Percentiles rank a stretch among this genome's conserved stretches.
Conservation (phyloP, 2,329 filamentous ascomycete genomes). For the Cladorrhinum sp. region DNA sequence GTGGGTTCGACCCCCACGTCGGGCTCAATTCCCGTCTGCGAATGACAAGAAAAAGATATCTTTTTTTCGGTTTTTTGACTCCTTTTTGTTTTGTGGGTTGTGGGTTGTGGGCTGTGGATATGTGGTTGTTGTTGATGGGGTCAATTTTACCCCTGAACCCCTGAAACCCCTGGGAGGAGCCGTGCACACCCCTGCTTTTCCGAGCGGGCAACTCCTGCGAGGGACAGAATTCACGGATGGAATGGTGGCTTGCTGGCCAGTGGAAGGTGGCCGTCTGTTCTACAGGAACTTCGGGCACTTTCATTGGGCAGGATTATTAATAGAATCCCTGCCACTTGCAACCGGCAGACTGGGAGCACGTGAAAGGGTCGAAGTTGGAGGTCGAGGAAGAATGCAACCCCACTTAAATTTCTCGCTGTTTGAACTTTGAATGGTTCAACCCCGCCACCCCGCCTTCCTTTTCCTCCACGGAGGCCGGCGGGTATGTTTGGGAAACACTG, state of each 20-base stretch:
- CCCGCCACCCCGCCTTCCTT: not conserved
- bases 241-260: not conserved
- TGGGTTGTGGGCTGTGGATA: not conserved
- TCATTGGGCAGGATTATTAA: not conserved
- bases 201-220: not conserved
- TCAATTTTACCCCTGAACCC: not conserved
- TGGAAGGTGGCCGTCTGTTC: no score
- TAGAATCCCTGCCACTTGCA: not conserved
- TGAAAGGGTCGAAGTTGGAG: not conserved
- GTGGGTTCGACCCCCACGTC: constrained; percentile 30
- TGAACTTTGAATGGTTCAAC: not conserved
- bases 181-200: not conserved
- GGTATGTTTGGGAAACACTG: no score
- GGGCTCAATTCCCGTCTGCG: constrained; percentile 27
- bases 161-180: not conserved
- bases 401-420: not conserved
- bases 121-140: not conserved
- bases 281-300: not conserved
- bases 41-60: not conserved
- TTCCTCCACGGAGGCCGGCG: not conserved
- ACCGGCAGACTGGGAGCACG: not conserved
- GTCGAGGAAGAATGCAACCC: no score
- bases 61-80: not conserved
- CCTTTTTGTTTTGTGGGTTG: not conserved
- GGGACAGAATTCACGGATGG: not conserved